Conservation (phyloP, 2,329 filamentous ascomycete genomes). For the Calonectria pseudoturangicola region DNA sequence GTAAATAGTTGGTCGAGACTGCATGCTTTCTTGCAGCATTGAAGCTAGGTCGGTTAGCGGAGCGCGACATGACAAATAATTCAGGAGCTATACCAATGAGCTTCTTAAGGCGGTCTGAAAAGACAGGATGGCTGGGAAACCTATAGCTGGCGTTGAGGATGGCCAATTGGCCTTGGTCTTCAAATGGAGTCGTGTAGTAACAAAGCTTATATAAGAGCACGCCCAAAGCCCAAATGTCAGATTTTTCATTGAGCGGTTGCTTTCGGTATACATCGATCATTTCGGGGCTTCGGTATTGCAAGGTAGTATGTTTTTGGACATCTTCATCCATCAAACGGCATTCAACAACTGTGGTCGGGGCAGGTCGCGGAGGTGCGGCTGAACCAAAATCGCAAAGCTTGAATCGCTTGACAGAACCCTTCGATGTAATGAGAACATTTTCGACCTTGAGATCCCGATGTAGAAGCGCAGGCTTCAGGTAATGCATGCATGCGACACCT, state of each 20-base stretch:
- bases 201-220: constrained; percentile 98
- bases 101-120: constrained; percentile 92
- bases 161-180: constrained; percentile 97
- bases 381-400: constrained; percentile 99
- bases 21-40: constrained; percentile 91
- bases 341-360: constrained; percentile 90
- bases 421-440: constrained; percentile 91
- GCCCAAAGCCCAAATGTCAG: constrained; percentile 97
- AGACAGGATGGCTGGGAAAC: constrained; percentile 90
- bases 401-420: constrained; percentile 82
- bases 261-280: constrained; percentile 99
- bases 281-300: constrained; percentile 98
- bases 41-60: constrained; percentile 74
- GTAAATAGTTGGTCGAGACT: constrained; percentile 91
- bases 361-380: constrained; percentile 86
- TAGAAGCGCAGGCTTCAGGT: constrained; percentile 92
- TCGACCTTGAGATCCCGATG: constrained; percentile 98
- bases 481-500: constrained; percentile 99
- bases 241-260: constrained; percentile 98
- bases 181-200: constrained; percentile 99
- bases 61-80: background rate
- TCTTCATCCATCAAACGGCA: constrained; percentile 97
- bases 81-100: constrained; percentile 80
- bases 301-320: constrained; percentile 95
- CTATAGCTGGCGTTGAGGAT: constrained; percentile 97